Percentiles rank a stretch among this genome's conserved stretches.
phyloP scores from a whole-genome alignment of 2,329 filamentous ascomycete species.

The Podosphaera xanthii region DNA sequence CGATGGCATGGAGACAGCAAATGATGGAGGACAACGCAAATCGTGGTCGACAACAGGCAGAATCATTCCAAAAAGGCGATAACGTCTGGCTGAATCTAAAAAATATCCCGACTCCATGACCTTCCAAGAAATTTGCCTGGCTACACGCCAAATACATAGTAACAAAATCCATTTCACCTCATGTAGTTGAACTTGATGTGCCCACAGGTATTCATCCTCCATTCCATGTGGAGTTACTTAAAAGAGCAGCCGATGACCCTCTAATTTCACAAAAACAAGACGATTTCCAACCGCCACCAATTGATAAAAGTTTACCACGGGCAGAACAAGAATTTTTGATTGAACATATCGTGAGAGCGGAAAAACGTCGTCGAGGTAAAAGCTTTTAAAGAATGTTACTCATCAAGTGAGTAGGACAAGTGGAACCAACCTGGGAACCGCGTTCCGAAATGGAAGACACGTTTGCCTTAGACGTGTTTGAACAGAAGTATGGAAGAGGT shows the following conservation, averaged over 20 bases:
- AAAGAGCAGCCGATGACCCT: background rate
- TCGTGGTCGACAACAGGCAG: background rate
- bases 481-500: too few species aligned
- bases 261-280: background rate
- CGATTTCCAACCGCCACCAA: background rate
- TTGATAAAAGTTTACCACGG: background rate
- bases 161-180: background rate
- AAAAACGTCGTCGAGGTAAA: too few species aligned
- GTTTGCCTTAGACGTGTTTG: too few species aligned
- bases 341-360: background rate
- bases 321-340: background rate
- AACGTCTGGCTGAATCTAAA: background rate
- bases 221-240: background rate
- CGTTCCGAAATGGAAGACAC: too few species aligned
- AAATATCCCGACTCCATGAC: background rate
- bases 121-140: background rate
- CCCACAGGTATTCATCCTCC: background rate
- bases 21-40: background rate
- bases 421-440: too few species aligned
- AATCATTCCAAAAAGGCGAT: background rate
- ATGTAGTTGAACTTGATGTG: background rate
- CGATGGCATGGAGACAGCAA: background rate
- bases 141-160: background rate
- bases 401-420: too few species aligned
- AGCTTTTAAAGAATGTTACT: too few species aligned